A percentile compares a stretch with the other conserved stretches of the same genome.
These are phyloP conservation scores for Pyrus betulifolia DNA, from an alignment of 306 rosid species.

Conservation along the genomic window DNA sequence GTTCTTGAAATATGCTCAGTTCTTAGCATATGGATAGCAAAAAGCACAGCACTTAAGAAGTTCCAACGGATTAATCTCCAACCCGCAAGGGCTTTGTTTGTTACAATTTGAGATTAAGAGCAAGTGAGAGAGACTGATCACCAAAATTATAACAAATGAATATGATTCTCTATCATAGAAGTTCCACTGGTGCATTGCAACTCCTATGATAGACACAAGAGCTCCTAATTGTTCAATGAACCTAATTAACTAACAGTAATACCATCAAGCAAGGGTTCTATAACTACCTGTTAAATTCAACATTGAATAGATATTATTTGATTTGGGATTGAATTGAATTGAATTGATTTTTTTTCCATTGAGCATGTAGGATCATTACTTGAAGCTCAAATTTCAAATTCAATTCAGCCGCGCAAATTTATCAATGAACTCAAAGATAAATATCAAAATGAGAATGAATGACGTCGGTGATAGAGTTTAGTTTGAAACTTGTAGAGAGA, in stretches of 20 bases:
- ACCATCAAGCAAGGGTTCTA: conserved; percentile 62
- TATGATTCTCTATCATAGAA: neutral
- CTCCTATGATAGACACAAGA: conserved; percentile 54
- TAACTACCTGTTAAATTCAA: too few species aligned
- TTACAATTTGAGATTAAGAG: neutral
- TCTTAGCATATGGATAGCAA: conserved; percentile 74
- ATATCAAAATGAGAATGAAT: too few species aligned
- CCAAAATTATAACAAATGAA: neutral
- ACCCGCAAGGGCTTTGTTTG: conserved; percentile 28
- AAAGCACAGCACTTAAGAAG: conserved; percentile 63
- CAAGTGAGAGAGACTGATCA: neutral
- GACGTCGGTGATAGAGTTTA: too few species aligned
- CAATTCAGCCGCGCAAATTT: fast-evolving
- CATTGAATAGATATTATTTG: too few species aligned
- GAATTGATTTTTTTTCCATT: too few species aligned
- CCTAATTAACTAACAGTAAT: too few species aligned
- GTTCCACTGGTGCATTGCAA: conserved; percentile 54
- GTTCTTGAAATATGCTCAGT: conserved; percentile 63
- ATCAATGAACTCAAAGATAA: too few species aligned
- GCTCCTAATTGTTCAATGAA: conserved; percentile 2
- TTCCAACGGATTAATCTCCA: conserved; percentile 56
- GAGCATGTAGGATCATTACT: too few species aligned
- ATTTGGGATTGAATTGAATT: too few species aligned
- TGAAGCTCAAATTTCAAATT: too few species aligned
- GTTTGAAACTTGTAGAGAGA: too few species aligned